Base-by-base conservation (phyloP, 495 filamentous ascomycete species). In the Emericellopsis terricola region DNA sequence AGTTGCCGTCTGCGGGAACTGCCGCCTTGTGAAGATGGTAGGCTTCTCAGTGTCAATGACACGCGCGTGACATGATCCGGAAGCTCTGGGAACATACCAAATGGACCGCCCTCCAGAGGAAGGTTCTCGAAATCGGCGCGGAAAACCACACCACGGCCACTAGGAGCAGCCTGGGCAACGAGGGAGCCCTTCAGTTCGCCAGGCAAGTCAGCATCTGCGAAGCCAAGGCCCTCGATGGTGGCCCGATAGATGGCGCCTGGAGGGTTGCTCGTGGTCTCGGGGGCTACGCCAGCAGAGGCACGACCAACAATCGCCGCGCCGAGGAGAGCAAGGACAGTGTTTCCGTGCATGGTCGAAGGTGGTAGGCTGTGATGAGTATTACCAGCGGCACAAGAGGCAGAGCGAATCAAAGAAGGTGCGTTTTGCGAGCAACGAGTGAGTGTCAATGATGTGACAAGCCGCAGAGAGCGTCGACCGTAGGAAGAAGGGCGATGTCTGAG, bases 11-110 rank as follows among this genome's bases (percentile, higher is more conserved):
- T 23, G 59, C 54, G 3, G 78, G 73, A 20, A 92, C 78, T 11
- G 78, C 78, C 28, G 59, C 49, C 37, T 72, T 70, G 59, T 93
- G 82, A 46, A 94, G 65, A 43, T 92, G 83, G 60, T 93, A 94
- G 19, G 64, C 82, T 86, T 39, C 15, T 15, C 18, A 14, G 4
- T 31, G 28, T 47, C 29, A 41, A 38, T 33, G 19, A 27, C 31
- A 7, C 14, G 29, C 28, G 15, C 19, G 14, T 15, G 31, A 15
- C 23, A 16, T n/a, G n/a, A n/a, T n/a, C n/a, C n/a, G n/a, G n/a
- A n/a, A n/a, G n/a, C n/a, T n/a, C n/a, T n/a, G n/a, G n/a, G n/a
- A 19, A 69, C 76, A 44, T 68, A 85, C 77, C 42, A 60, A 84
- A 84, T 4, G 81, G 76, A 3, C 77, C 77, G 19, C 65, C 69